phyloP scores from a whole-genome alignment of 495 filamentous ascomycete species.

The Aspergillus bertholletiae region DNA sequence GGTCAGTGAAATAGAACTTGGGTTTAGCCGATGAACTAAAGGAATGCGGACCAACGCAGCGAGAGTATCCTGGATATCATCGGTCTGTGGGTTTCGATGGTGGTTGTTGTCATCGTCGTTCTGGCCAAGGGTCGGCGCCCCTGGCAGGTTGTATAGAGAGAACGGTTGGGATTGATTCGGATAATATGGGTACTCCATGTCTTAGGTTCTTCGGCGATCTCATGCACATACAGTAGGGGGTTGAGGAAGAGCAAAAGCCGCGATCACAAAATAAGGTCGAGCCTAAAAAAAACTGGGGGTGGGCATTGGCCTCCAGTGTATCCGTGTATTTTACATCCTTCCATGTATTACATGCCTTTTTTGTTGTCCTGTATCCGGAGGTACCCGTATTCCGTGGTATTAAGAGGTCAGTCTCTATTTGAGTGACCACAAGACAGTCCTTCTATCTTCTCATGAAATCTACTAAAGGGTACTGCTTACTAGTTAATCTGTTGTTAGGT shows the following conservation, averaged over 20 bases:
- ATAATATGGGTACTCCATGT: constrained; percentile 44
- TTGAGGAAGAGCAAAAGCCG: background rate
- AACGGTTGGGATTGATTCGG: constrained; percentile 29
- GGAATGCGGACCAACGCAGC: constrained; percentile 20
- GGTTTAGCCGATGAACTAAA: background rate
- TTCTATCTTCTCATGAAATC: too few species aligned
- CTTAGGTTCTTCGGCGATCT: background rate
- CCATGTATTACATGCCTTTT: too few species aligned
- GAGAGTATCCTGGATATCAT: constrained; percentile 27
- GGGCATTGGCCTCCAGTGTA: background rate
- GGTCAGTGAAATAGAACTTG: background rate
- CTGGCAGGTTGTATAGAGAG: constrained; percentile 37
- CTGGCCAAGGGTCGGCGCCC: constrained; percentile 17
- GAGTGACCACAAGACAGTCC: too few species aligned
- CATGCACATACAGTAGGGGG: background rate
- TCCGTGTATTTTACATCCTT: background rate
- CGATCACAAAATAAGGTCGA: background rate
- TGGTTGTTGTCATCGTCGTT: constrained; percentile 15
- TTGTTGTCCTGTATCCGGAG: too few species aligned
- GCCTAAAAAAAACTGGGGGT: background rate
- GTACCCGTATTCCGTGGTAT: too few species aligned
- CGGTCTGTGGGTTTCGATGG: constrained; percentile 18
- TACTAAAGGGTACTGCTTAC: too few species aligned
- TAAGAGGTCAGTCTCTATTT: too few species aligned
- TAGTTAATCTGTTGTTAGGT: too few species aligned